phyloP scores from a whole-genome alignment of 129 eudicot species.

The Apium graveolens region DNA sequence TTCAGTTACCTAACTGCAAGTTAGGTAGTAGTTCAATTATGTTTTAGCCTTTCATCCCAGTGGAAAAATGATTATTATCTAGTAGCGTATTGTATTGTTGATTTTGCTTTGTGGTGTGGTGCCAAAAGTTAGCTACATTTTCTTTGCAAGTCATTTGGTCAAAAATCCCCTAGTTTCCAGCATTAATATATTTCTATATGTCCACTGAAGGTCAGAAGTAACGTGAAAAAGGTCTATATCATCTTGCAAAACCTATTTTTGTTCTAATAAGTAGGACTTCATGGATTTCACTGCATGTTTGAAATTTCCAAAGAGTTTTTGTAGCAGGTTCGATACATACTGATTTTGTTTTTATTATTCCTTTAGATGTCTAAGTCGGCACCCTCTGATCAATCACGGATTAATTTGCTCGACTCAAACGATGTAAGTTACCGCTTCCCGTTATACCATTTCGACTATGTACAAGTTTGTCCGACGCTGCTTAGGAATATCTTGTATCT shows the following conservation, averaged over 20 bases:
- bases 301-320: neutral
- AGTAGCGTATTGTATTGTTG: neutral
- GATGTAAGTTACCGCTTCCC: constrained; percentile 55
- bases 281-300: neutral
- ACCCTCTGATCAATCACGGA: constrained; percentile 91
- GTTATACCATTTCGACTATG: neutral
- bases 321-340: constrained; percentile 2
- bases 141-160: neutral
- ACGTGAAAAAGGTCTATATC: neutral
- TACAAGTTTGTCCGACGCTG: neutral
- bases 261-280: neutral
- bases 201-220: neutral
- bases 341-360: constrained; percentile 5
- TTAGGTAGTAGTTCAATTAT: no score
- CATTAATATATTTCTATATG: neutral
- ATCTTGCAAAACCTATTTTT: neutral
- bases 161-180: neutral
- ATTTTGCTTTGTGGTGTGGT: no score
- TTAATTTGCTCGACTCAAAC: constrained; percentile 85
- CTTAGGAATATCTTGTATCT: neutral
- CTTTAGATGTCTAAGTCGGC: constrained; percentile 97
- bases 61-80: neutral
- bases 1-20: no score
- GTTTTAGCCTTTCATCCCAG: no score
- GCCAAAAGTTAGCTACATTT: neutral